These are phyloP conservation scores for Kodamaea restingae DNA, from an alignment of 805 yeast species.

Conservation along the genomic window DNA sequence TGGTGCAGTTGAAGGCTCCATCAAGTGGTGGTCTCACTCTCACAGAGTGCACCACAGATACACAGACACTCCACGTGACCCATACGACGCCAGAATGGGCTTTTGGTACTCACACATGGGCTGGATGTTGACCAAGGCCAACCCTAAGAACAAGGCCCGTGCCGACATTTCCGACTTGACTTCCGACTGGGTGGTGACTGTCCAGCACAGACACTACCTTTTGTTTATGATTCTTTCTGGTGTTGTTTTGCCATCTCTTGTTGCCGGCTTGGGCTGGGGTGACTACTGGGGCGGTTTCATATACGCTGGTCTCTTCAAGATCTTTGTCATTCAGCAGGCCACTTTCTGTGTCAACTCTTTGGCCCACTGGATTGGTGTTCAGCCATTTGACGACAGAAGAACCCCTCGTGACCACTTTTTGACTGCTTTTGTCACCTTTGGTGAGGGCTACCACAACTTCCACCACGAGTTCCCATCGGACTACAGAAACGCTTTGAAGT, in stretches of 20 bases:
- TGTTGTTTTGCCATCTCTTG: conserved; percentile 56
- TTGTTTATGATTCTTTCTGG: conserved; percentile 57
- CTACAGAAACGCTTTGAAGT: conserved; percentile 80
- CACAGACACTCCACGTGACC: conserved; percentile 79
- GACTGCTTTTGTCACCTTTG: conserved; percentile 79
- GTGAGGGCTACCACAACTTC: conserved; percentile 88
- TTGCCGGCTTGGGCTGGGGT: conserved; percentile 27
- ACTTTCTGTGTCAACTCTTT: conserved; percentile 83
- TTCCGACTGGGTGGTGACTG: conserved; percentile 71
- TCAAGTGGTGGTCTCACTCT: conserved; percentile 86
- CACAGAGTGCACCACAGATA: conserved; percentile 86
- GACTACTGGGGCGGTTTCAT: conserved; percentile 65
- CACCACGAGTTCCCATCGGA: conserved; percentile 89
- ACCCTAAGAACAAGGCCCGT: conserved; percentile 77
- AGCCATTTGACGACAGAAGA: conserved; percentile 84
- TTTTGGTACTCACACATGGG: conserved; percentile 84
- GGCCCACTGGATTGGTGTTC: conserved; percentile 83
- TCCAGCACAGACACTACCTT: conserved; percentile 78
- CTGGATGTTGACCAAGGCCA: conserved; percentile 79
- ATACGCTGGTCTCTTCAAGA: conserved; percentile 70
- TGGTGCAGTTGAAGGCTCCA: conserved; percentile 78
- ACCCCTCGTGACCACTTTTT: conserved; percentile 80
- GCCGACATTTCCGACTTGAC: conserved; percentile 78
- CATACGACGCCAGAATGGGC: conserved; percentile 81
- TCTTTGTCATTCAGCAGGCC: conserved; percentile 73